These are phyloP conservation scores for Starmerella stigmatis DNA, from an alignment of 805 yeast species.

Conservation along the genomic window DNA sequence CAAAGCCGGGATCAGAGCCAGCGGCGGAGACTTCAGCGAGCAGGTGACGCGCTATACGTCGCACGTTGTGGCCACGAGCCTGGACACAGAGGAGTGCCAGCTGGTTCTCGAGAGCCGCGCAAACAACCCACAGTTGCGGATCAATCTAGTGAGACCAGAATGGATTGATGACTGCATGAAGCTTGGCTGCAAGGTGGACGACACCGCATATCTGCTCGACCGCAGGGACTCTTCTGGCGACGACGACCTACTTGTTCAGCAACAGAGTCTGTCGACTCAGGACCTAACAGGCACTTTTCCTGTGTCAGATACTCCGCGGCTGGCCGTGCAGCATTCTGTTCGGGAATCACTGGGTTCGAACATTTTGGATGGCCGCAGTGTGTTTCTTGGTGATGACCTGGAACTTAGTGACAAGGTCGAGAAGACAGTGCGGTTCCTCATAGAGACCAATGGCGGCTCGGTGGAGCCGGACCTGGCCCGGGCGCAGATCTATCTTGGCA, in stretches of 20 bases:
- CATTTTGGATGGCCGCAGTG: slow-evolving; percentile 35
- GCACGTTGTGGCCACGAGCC: slow-evolving; percentile 55
- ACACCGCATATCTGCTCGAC: slow-evolving; percentile 43
- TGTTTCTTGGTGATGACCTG: slow-evolving; percentile 49
- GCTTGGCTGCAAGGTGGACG: slow-evolving; percentile 42
- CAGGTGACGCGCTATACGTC: slow-evolving; percentile 61
- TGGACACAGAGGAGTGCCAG: slow-evolving; percentile 47
- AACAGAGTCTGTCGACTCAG: neutral
- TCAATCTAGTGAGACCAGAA: slow-evolving; percentile 51
- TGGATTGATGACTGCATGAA: slow-evolving; percentile 71
- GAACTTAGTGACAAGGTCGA: slow-evolving; percentile 39
- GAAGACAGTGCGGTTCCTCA: slow-evolving; percentile 36
- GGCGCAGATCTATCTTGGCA: slow-evolving; percentile 50
- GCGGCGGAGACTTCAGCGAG: slow-evolving; percentile 69
- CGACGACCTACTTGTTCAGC: neutral
- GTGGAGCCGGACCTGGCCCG: slow-evolving; percentile 28
- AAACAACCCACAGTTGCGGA: slow-evolving; percentile 25
- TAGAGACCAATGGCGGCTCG: slow-evolving; percentile 47
- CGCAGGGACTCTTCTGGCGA: slow-evolving; percentile 23
- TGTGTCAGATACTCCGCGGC: slow-evolving; percentile 20
- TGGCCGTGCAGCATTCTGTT: slow-evolving; percentile 25
- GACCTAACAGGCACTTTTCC: slow-evolving; percentile 20
- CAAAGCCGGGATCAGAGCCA: slow-evolving; percentile 53
- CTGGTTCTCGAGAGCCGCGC: slow-evolving; percentile 35
- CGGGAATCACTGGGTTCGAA: slow-evolving; percentile 21